Evolutionary conservation across 495 filamentous ascomycete genomes (phyloP).

Genomic region (Penicillium cosmopolitanum): DNA sequence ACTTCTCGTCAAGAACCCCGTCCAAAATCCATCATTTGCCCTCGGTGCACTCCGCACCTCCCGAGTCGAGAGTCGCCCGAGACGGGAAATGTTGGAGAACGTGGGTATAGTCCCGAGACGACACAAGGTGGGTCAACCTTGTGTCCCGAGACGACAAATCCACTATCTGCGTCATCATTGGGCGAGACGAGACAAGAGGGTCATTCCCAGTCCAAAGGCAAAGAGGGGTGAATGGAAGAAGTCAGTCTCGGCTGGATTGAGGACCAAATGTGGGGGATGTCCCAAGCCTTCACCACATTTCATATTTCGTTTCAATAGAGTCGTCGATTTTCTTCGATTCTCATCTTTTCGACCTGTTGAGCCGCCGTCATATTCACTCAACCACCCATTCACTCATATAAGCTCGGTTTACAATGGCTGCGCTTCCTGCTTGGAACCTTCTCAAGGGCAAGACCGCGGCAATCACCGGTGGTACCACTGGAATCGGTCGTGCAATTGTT

Average conservation of each 20-base stretch:
- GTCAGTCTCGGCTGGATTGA: not conserved
- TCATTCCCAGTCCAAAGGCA: not conserved
- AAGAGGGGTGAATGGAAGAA: not conserved
- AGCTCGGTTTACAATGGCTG: constrained; percentile 15
- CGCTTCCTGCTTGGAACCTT: constrained; percentile 28
- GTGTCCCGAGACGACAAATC: constrained; percentile 14
- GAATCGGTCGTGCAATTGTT: constrained; percentile 72
- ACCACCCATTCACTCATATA: no score
- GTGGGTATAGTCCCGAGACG: not conserved
- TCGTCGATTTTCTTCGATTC: not conserved
- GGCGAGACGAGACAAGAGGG: not conserved
- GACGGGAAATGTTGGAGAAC: not conserved
- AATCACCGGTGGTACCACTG: constrained; percentile 71
- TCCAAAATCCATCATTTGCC: not conserved
- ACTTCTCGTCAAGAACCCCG: not conserved
- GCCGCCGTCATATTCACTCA: not conserved
- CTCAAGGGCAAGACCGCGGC: constrained; percentile 66
- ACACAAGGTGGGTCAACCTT: not conserved
- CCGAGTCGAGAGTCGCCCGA: not conserved
- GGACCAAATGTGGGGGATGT: not conserved
- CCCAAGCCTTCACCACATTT: not conserved
- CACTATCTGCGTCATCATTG: constrained; percentile 1
- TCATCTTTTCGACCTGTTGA: not conserved
- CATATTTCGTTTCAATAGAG: not conserved
- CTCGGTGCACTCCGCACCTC: not conserved